These are phyloP conservation scores for Macrophomina tecta DNA, from an alignment of 2,329 filamentous ascomycete species.

Conservation along the genomic window DNA sequence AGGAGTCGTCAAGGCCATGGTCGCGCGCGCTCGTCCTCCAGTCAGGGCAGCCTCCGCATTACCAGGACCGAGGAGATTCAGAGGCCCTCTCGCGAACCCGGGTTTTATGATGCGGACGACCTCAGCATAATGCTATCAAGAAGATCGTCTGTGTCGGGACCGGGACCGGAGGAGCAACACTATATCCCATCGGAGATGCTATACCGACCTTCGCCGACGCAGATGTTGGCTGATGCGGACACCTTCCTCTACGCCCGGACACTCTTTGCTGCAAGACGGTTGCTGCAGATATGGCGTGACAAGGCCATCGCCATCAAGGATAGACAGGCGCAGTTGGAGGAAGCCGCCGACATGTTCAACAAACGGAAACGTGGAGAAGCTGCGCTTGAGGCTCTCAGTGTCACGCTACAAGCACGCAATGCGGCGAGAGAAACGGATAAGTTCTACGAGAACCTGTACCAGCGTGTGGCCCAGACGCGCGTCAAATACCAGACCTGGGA, in stretches of 20 bases:
- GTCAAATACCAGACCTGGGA: slow-evolving; percentile 69
- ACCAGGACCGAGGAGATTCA: slow-evolving; percentile 32
- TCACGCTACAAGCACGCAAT: slow-evolving; percentile 6
- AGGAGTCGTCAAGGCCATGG: slow-evolving; percentile 29
- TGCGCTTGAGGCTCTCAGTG: slow-evolving; percentile 27
- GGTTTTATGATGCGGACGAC: slow-evolving; percentile 23
- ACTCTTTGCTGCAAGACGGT: slow-evolving; percentile 45
- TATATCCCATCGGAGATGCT: slow-evolving; percentile 42
- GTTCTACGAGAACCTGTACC: slow-evolving; percentile 63
- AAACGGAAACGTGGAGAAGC: slow-evolving; percentile 23
- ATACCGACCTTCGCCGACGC: slow-evolving; percentile 57
- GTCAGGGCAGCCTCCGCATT: slow-evolving; percentile 44
- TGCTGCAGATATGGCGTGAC: slow-evolving; percentile 51
- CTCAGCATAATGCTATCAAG: slow-evolving; percentile 8
- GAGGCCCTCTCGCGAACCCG: slow-evolving; percentile 1
- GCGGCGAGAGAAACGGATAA: slow-evolving; percentile 18
- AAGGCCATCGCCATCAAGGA: slow-evolving; percentile 40
- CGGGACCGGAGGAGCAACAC: slow-evolving; percentile 28
- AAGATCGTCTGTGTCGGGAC: slow-evolving; percentile 20
- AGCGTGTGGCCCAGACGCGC: slow-evolving; percentile 67
- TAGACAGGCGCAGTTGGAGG: slow-evolving; percentile 36
- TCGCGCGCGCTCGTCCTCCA: slow-evolving; percentile 42
- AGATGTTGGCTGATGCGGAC: slow-evolving; percentile 58
- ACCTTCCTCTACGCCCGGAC: slow-evolving; percentile 45
- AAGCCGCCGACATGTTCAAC: slow-evolving; percentile 31